These are phyloP conservation scores for Polygonum maritimum DNA, from an alignment of 148 eudicot species.

Conservation along the genomic window DNA sequence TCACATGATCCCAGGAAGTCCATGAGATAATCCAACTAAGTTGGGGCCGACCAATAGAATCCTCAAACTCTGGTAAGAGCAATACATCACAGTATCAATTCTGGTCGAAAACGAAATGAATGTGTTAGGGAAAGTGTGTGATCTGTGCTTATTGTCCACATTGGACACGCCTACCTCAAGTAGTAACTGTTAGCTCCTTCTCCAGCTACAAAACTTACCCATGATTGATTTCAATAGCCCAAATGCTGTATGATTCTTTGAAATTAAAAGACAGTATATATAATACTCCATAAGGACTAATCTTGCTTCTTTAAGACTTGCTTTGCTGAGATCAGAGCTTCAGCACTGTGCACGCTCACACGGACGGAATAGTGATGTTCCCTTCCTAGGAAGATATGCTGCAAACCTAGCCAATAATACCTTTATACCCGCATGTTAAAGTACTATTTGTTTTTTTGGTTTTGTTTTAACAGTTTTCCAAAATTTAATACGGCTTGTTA, in stretches of 20 bases:
- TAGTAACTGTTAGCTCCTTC: conserved; percentile 1
- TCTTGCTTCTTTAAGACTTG: neutral
- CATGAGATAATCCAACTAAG: conserved; percentile 39
- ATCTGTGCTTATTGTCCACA: conserved; percentile 10
- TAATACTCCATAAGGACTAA: neutral
- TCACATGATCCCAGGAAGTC: conserved; percentile 32
- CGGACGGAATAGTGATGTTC: neutral
- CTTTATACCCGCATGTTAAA: neutral
- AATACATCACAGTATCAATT: conserved; percentile 49
- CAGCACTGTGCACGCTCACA: neutral
- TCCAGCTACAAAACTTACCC: conserved; percentile 12
- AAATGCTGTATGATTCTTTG: neutral
- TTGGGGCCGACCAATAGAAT: conserved; percentile 31
- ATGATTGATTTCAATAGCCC: conserved; percentile 4
- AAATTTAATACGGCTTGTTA: neutral
- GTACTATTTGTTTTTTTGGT: neutral
- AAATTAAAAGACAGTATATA: neutral
- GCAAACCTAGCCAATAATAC: neutral
- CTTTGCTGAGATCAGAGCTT: neutral
- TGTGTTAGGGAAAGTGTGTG: conserved; percentile 9
- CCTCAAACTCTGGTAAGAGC: conserved; percentile 46
- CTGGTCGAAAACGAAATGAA: conserved; percentile 25
- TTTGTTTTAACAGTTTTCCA: neutral
- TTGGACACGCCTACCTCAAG: conserved; percentile 12
- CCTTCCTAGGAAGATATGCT: conserved; percentile 5